Percentiles rank a stretch among this genome's conserved stretches.
phyloP scores from a whole-genome alignment of 495 filamentous ascomycete species.

The Penicillium tannophilum region DNA sequence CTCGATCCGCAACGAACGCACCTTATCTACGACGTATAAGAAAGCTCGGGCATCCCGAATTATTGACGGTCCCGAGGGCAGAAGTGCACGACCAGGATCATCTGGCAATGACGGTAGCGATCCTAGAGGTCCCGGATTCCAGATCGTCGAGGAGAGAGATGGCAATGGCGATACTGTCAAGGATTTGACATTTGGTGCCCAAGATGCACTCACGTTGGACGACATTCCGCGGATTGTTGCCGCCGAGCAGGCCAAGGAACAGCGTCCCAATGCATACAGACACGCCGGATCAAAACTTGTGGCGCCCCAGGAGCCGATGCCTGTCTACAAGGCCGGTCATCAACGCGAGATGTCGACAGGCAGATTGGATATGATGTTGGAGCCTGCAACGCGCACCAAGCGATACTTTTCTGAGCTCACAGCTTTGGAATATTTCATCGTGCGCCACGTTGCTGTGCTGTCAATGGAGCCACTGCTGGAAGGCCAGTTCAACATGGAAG shows the following conservation, averaged over 20 bases:
- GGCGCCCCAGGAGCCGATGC: constrained; percentile 59
- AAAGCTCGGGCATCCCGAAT: constrained; percentile 89
- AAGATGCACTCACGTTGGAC: constrained; percentile 89
- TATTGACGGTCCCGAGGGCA: constrained; percentile 85
- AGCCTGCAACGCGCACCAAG: constrained; percentile 52
- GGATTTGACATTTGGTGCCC: constrained; percentile 81
- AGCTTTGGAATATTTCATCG: constrained; percentile 94
- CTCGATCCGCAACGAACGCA: constrained; percentile 91
- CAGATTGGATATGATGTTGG: constrained; percentile 48
- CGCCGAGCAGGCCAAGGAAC: constrained; percentile 90
- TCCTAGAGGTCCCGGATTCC: constrained; percentile 60
- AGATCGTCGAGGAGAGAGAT: constrained; percentile 87
- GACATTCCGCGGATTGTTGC: constrained; percentile 98
- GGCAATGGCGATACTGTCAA: constrained; percentile 69
- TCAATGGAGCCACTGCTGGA: constrained; percentile 94
- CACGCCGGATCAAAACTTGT: constrained; percentile 78
- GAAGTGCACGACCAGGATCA: constrained; percentile 75
- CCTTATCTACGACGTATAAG: constrained; percentile 86
- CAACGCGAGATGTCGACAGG: constrained; percentile 74
- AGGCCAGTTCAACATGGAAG: constrained; percentile 87
- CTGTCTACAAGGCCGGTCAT: constrained; percentile 72
- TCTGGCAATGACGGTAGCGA: constrained; percentile 67
- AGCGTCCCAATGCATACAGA: constrained; percentile 79
- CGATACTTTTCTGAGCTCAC: constrained; percentile 96
- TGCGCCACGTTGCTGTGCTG: constrained; percentile 90